Conservation (phyloP, 306 rosid species). For the Vigna angularis region DNA sequence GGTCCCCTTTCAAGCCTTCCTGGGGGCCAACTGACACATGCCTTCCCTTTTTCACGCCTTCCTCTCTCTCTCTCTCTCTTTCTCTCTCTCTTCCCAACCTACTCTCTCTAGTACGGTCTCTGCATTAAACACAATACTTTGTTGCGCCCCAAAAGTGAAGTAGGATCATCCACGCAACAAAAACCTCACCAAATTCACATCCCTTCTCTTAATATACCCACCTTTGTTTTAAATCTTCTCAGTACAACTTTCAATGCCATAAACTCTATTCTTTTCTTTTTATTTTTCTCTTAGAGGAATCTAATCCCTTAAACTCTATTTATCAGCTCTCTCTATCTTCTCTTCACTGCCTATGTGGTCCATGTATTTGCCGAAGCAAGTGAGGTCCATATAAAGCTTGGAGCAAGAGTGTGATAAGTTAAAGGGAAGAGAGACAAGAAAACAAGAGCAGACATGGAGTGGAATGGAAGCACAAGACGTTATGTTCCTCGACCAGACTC, state of each 20-base stretch:
- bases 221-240: slow-evolving; percentile 4
- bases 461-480: slow-evolving; percentile 71
- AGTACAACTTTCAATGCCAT: too few species aligned
- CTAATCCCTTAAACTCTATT: slow-evolving; percentile 27
- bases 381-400: slow-evolving; percentile 48
- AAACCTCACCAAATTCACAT: slow-evolving; percentile 41
- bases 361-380: slow-evolving; percentile 36
- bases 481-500: slow-evolving; percentile 66
- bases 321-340: slow-evolving; percentile 38
- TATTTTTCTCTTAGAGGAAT: background rate
- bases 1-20: slow-evolving; percentile 68
- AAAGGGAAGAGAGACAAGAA: slow-evolving; percentile 45
- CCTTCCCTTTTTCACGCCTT: slow-evolving; percentile 85
- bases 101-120: slow-evolving; percentile 32
- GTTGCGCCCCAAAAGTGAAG: slow-evolving; percentile 68
- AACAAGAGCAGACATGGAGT: slow-evolving; percentile 64
- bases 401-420: slow-evolving; percentile 35
- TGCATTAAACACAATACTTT: slow-evolving; percentile 59
- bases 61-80: slow-evolving; percentile 30
- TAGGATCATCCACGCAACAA: slow-evolving; percentile 2
- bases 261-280: too few species aligned
- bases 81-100: background rate
- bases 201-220: background rate
- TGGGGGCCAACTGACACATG: slow-evolving; percentile 74
- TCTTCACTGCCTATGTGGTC: slow-evolving; percentile 62